Percentiles rank a stretch among this genome's conserved stretches.
These are phyloP conservation scores for Neobulgaria alba DNA, from an alignment of 2,329 filamentous ascomycete species.

Conservation along the genomic window DNA sequence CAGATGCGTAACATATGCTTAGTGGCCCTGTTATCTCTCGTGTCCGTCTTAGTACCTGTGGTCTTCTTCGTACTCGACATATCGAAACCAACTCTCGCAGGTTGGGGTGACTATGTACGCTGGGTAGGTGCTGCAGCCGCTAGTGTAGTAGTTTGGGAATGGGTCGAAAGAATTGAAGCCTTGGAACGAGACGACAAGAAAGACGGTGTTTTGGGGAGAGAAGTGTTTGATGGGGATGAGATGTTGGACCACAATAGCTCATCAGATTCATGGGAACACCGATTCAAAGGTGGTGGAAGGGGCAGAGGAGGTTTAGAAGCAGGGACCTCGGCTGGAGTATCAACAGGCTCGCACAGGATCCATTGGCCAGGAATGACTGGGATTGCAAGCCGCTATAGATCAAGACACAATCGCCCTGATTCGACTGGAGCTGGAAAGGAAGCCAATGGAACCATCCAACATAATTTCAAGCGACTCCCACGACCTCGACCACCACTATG, in stretches of 20 bases:
- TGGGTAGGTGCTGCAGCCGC: constrained; percentile 70
- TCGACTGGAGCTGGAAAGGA: constrained; percentile 11
- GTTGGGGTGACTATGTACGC: constrained; percentile 69
- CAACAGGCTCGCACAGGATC: constrained; percentile 19
- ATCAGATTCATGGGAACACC: constrained; percentile 37
- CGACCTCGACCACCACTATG: constrained; percentile 30
- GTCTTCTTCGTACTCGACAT: constrained; percentile 71
- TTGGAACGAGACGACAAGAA: constrained; percentile 65
- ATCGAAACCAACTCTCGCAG: constrained; percentile 57
- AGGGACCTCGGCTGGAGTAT: constrained; percentile 10
- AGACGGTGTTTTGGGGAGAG: constrained; percentile 61
- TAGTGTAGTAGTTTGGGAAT: constrained; percentile 75
- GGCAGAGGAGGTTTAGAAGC: constrained; percentile 24
- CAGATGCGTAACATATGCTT: constrained; percentile 65
- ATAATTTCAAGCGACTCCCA: no score
- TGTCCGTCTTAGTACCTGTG: constrained; percentile 60
- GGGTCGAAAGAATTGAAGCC: constrained; percentile 69
- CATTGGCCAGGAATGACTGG: constrained; percentile 37
- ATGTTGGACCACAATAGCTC: constrained; percentile 58
- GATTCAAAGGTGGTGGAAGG: constrained; percentile 17
- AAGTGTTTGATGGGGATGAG: constrained; percentile 67
- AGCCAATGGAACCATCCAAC: not conserved
- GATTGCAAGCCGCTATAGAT: constrained; percentile 22
- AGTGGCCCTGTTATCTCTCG: constrained; percentile 55
- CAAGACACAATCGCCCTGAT: constrained; percentile 16